Evolutionary conservation across 495 filamentous ascomycete species (phyloP).

Genomic region (Pseudoneurospora amorphoporcata): DNA sequence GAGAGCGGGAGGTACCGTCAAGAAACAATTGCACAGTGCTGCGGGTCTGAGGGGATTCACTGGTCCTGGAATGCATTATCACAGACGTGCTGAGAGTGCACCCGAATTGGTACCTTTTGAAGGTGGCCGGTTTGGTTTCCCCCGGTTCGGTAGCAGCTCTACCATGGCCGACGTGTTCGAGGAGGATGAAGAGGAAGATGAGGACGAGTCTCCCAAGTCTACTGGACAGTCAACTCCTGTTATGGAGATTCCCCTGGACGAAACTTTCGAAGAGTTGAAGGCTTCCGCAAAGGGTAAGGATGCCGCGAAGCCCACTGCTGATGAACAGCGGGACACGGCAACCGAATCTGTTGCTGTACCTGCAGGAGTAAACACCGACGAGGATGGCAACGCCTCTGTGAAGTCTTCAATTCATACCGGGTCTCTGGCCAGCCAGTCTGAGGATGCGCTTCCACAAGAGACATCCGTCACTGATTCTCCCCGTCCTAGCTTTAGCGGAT

Average conservation of each 20-base stretch:
- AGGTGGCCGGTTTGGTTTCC: constrained; percentile 46
- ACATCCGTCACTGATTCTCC: constrained; percentile 14
- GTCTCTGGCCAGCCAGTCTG: neutral
- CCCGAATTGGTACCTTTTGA: constrained; percentile 82
- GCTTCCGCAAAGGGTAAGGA: constrained; percentile 9
- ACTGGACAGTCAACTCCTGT: constrained; percentile 20
- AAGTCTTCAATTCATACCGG: neutral
- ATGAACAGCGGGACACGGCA: neutral
- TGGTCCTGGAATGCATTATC: constrained; percentile 79
- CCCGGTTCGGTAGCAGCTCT: constrained; percentile 50
- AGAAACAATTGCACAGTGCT: constrained; percentile 82
- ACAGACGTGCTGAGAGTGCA: constrained; percentile 85
- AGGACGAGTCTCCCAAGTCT: constrained; percentile 14
- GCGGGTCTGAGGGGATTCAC: constrained; percentile 63
- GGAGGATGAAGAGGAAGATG: constrained; percentile 80
- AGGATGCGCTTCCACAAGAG: neutral
- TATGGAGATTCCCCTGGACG: constrained; percentile 8
- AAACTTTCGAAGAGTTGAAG: constrained; percentile 11
- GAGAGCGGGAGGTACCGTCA: constrained; percentile 47
- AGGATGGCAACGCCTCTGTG: neutral
- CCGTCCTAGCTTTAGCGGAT: neutral
- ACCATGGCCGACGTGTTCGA: constrained; percentile 87
- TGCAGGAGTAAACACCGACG: neutral
- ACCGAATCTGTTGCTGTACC: neutral
- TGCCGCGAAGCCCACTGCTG: neutral